Base-by-base conservation (phyloP, 805 yeast species). In the Candida silvatica region DNA sequence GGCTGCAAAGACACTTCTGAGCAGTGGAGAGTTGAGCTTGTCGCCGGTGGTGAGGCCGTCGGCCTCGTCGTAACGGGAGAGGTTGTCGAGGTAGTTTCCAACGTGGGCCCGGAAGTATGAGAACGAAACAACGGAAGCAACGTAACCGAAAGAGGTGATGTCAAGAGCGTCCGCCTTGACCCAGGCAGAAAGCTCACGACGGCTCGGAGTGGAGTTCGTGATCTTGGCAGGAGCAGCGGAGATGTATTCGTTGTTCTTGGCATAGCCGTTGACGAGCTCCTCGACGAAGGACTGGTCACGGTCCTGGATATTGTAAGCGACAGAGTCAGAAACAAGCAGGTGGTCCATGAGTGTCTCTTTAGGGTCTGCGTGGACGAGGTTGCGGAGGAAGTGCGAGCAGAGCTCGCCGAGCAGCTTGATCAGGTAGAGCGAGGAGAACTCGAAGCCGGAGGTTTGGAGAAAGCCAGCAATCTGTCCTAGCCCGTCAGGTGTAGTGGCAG, bases 141-240 rank as follows among this genome's bases (percentile, higher is more conserved):
- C 54, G 36, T 67, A 60, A 7, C 81, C 79, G 15, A 74, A 67
- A 5, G 76, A 68, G 6, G 83, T 64, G n/a, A 78, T 67, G 49
- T 80, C 80, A 23, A 82, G 57, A 17, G 73, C 70, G 35, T 40
- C 39, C 4, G 52, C 46, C 31, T 38, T 40, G 28, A 51, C 41
- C 12, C 46, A 37, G 22, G 44, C 49, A 22, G 48, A 47, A 16
- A 48, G 40, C 29, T 40, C 39, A 40, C 61, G 40, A 39, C 59
- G 52, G 23, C 46, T 45, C 30, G 40, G 40, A 7, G 53, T 44
- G 2, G 56, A 47, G 2, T 46, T 39, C 2, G 44, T 45, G 15
- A 52, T 37, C 30, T 45, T 47, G 24, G 52, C 56, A 7, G 50
- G 41, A 5, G 51, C 47, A 20, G 36, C 38, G 23, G 42, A 37